Evolutionary conservation across 2,329 filamentous ascomycete species (phyloP), one percentile per base, ranked within the genome.

Genomic region (Myotisia sp.): DNA sequence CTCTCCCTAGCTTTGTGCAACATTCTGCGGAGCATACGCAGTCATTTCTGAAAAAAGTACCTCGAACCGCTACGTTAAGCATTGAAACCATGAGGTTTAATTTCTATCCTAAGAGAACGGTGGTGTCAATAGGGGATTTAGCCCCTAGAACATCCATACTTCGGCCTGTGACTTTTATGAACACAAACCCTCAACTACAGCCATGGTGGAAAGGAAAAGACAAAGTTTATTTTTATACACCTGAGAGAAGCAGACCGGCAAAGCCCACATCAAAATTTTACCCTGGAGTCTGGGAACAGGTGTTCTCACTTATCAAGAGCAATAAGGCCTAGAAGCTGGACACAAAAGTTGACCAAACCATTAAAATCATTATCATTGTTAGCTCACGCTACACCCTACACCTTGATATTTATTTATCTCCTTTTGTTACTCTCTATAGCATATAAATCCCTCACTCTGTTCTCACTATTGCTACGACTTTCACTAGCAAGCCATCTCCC

Each of bases 1-100:
- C 70, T 14, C 63, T 86, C 2, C 83, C 83, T 0, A 52, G 63
- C 1, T 70, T 68, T 44, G 79, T 78, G 10, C 71, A 79, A 28
- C 55, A 64, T 24, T 79, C 76, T 1, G 68, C 67, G 21, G 58
- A 63, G 36, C 48, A 53, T 12, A 55, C 60, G 10, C 40, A 59
- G 26, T 51, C 57, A 37, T 66, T 64, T 43, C 54, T 59, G 0
- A 56, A 57, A 35, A 57, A 58, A 26, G 46, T 66, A 3, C 63
- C 63, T 1, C 50, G 54, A 5, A 59, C 56, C 6, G 60, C 63
- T 5, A 55, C 50, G 6, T 39, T 67, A 13, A 58, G 56, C 27
- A 49, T 66, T 33, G 60, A 57, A 23, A 66, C 60, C 2, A 63
- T 64, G 52, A 56, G 57, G 22, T 55, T 59, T 37, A 63, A 58